Evolutionary conservation across 305 asterid species (phyloP), one percentile per base, ranked within the genome.

Genomic region (Fraxinus velutina): DNA sequence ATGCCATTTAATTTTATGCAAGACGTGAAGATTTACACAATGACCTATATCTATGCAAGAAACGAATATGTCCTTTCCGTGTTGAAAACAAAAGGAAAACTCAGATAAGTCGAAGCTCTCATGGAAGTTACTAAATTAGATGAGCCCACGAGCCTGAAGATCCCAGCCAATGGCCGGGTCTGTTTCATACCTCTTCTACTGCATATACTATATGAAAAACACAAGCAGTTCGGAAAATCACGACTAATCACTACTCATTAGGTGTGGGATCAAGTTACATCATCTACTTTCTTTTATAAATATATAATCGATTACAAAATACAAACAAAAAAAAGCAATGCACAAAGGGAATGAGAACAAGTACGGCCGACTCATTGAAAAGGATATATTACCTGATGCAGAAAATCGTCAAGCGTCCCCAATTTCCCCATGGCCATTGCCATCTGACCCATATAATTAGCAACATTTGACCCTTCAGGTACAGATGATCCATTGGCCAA

Each of bases 361-460:
- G n/a, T 66, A 24, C 7, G 1, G 36, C 32, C 7, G 6, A 64
- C 34, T 21, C 73, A 3, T 24, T 22, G 34, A 17, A 10, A 33
- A 66, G 47, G 47, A 37, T 15, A n/a, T 62, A 76, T 42, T 80
- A 93, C 99, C 99, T 95, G 98, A 50, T 89, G 90, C 1, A 95
- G 89, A 77, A 95, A 95, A 37, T 97, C 95, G 83, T 95, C 98
- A 3, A 95, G 97, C 21, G 96, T 92, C 17, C 96, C 97, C 78
- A 95, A 85, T 80, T 95, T 95, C 13, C 98, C 99, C 98, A 95
- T 93, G 30, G 99, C 98, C 97, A 95, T 93, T 2, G 99, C 99
- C 97, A 93, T 93, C 84, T 93, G 98, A 60, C 98, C 98, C 97
- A 93, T 93, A 72, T 93, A 93, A 75, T 89, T 93, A 15, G 97